Percentiles rank a stretch among this genome's conserved stretches.
Conservation (phyloP, 768 basidiomycete species). For the Auricularia heimuer region DNA sequence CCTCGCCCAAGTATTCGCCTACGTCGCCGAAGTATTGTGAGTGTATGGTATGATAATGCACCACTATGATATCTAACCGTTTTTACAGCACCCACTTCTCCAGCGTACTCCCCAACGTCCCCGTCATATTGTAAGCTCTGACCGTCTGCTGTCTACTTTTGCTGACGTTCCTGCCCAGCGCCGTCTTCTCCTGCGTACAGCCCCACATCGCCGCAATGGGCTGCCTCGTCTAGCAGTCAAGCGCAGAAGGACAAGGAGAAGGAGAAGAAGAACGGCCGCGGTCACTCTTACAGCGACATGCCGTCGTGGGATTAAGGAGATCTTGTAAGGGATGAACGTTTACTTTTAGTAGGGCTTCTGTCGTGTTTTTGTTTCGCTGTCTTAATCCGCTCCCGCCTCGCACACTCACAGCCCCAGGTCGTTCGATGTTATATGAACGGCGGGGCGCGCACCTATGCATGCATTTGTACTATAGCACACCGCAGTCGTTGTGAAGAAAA, state of each 20-base stretch:
- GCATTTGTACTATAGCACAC: too few relatives aligned
- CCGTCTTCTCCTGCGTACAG: constrained; percentile 82
- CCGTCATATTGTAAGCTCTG: constrained; percentile 63
- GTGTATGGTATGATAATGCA: constrained; percentile 18
- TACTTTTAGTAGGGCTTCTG: too few relatives aligned
- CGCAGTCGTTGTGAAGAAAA: too few relatives aligned
- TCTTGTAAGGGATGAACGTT: too few relatives aligned
- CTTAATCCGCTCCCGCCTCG: too few relatives aligned
- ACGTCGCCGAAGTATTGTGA: constrained; percentile 89
- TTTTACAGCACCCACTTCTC: constrained; percentile 67
- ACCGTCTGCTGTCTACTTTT: constrained; percentile 5
- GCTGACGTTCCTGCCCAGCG: constrained; percentile 31
- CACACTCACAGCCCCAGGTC: too few relatives aligned
- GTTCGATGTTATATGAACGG: too few relatives aligned
- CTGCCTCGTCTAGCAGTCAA: constrained; percentile 61
- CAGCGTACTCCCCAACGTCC: constrained; percentile 80
- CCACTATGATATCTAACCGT: constrained; percentile 6
- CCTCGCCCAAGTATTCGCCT: constrained; percentile 88
- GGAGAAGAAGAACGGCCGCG: constrained; percentile 20
- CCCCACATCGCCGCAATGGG: constrained; percentile 69
- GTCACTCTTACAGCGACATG: constrained; percentile 36
- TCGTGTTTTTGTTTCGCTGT: too few relatives aligned
- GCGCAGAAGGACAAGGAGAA: constrained; percentile 36
- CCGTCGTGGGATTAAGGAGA: constrained; percentile 40
- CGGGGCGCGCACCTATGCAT: too few relatives aligned